A percentile compares a stretch with the other conserved stretches of the same genome.
Evolutionary conservation across 305 asterid genomes (phyloP).

Genomic region (Striga hermonthica): DNA sequence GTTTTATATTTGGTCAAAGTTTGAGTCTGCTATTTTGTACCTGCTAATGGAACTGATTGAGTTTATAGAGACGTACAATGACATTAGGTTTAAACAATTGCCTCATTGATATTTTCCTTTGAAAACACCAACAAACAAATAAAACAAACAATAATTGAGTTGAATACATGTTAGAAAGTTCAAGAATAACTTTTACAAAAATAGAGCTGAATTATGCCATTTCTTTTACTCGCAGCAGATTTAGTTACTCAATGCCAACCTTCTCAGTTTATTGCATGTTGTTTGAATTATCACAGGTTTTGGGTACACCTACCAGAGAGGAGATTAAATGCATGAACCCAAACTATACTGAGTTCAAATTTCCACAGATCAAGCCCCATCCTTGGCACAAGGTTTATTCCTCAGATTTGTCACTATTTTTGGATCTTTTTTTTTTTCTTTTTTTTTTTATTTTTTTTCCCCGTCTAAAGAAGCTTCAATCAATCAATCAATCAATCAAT

Average conservation of each 20-base stretch:
- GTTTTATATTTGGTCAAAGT: constrained; percentile 15
- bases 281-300: constrained; percentile 56
- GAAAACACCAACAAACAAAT: constrained; percentile 2
- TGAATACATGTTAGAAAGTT: too few relatives aligned
- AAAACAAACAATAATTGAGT: not conserved
- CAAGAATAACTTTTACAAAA: not conserved
- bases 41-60: not conserved
- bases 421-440: not conserved
- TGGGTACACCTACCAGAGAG: constrained; percentile 98
- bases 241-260: constrained; percentile 6
- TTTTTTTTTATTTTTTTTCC: not conserved
- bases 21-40: not conserved
- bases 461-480: too few relatives aligned
- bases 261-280: constrained; percentile 19
- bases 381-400: constrained; percentile 88
- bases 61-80: not conserved
- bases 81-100: too few relatives aligned
- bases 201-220: constrained; percentile 4
- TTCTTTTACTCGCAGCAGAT: constrained; percentile 1
- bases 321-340: constrained; percentile 91
- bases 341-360: constrained; percentile 72
- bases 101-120: not conserved
- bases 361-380: constrained; percentile 83
- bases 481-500: too few relatives aligned
- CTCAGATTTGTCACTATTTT: constrained; percentile 21